Conservation (phyloP, 345 rosid species). For the Fremontodendron californicum region DNA sequence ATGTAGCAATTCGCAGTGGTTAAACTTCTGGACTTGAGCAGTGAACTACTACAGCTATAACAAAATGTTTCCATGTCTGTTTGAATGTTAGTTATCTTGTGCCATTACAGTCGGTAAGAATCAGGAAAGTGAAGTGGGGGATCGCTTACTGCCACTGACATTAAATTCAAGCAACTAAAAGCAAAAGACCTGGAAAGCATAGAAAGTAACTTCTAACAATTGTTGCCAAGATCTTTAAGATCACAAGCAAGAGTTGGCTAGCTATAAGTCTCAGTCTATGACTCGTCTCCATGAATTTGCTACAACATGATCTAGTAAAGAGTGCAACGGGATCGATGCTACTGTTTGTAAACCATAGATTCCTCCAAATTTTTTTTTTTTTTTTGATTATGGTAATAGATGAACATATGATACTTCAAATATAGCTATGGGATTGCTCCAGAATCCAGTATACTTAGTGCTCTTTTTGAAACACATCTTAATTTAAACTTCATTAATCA, state of each 20-base stretch:
- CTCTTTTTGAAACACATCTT: background rate
- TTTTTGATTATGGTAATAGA: background rate
- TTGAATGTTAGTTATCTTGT: background rate
- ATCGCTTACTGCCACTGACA: background rate
- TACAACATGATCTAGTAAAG: background rate
- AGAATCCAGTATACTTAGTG: background rate
- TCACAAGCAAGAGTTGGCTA: background rate
- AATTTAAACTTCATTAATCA: background rate
- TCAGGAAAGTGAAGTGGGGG: background rate
- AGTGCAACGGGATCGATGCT: background rate
- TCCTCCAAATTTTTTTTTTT: background rate
- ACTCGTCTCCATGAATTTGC: background rate
- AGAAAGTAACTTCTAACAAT: background rate
- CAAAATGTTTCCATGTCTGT: background rate
- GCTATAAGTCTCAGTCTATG: background rate
- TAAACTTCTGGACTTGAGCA: slow-evolving; percentile 48
- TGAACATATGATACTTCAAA: background rate
- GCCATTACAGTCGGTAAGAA: background rate
- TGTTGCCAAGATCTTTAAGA: background rate
- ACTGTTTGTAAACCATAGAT: background rate
- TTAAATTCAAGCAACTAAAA: background rate
- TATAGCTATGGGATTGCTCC: background rate
- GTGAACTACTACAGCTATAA: background rate
- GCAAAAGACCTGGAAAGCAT: background rate
- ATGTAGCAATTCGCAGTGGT: slow-evolving; percentile 39